Percentiles rank a stretch among this genome's conserved stretches.
Evolutionary conservation across 2,329 filamentous ascomycete species (phyloP).

Genomic region (Alternaria tenuissima): DNA sequence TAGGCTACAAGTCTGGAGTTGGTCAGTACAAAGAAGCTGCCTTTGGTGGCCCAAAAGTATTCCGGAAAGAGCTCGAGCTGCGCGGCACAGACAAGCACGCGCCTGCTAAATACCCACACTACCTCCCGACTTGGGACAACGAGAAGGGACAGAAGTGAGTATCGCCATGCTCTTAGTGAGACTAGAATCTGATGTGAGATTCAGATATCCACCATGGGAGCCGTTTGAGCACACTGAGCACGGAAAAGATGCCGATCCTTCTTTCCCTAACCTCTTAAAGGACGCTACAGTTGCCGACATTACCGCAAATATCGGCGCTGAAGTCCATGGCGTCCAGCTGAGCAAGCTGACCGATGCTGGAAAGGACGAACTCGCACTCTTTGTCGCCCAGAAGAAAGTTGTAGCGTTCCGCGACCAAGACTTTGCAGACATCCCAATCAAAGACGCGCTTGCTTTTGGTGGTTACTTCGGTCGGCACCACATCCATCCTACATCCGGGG

Average conservation of each 20-base stretch:
- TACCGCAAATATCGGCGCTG: slow-evolving; percentile 77
- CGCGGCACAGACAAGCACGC: slow-evolving; percentile 63
- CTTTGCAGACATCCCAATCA: slow-evolving; percentile 69
- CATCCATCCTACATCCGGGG: slow-evolving; percentile 81
- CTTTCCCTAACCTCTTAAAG: slow-evolving; percentile 72
- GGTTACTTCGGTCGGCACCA: slow-evolving; percentile 83
- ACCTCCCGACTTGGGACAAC: slow-evolving; percentile 76
- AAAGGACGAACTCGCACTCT: slow-evolving; percentile 79
- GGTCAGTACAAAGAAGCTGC: slow-evolving; percentile 55
- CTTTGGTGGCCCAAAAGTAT: slow-evolving; percentile 52
- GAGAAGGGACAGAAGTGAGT: slow-evolving; percentile 48
- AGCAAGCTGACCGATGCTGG: slow-evolving; percentile 71
- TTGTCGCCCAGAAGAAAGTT: slow-evolving; percentile 79
- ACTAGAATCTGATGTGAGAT: slow-evolving; percentile 18
- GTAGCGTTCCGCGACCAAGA: slow-evolving; percentile 79
- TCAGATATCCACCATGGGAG: slow-evolving; percentile 68
- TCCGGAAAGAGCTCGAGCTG: slow-evolving; percentile 61
- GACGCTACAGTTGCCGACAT: slow-evolving; percentile 65
- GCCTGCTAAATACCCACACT: slow-evolving; percentile 72
- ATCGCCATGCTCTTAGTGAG: not conserved
- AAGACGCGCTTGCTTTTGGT: slow-evolving; percentile 72
- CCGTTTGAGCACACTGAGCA: slow-evolving; percentile 78
- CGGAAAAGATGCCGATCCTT: slow-evolving; percentile 75
- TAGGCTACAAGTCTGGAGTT: slow-evolving; percentile 44
- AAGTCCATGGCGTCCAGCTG: slow-evolving; percentile 75